Evolutionary conservation across 2,329 filamentous ascomycete species (phyloP), one percentile per base, ranked within the genome.

Genomic region (Sclerotinia spermophila): DNA sequence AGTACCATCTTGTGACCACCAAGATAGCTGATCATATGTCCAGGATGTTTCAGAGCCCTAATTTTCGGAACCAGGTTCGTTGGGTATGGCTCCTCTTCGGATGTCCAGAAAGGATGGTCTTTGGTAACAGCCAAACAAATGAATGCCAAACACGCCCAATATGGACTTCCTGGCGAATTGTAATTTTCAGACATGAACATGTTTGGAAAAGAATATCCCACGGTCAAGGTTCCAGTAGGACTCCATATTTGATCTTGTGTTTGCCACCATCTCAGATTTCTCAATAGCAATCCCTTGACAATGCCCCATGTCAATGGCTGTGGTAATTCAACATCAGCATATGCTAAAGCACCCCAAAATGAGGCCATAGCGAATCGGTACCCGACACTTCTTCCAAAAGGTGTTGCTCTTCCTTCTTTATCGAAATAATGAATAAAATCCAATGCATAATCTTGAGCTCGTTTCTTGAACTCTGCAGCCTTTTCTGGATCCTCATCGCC

Each of bases 281-380:
- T 86, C 70, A 94, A 81, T 53, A 93, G 84, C 21, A 94, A 85
- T 2, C 92, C 92, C 79, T 93, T 93, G 24, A 94, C 89, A 75
- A 92, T 90, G 3, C 92, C 92, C 91, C 91, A 94, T 3, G 89
- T 91, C 68, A 94, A 81, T 0, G 92, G 91, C 11, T 84, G 84
- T 0, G 91, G 91, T 7, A 93, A 84, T 68, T 93, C 90, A 66
- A 93, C 89, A 74, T 89, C 89, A 5, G 91, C 91, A 76, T 93
- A 93, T 1, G 90, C 92, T 40, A 94, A 81, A 0, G 91, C 90
- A 19, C 90, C 89, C 92, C 92, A 94, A 81, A 94, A 94, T 0
- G 89, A 91, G n/a, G 90, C 89, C 89, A 94, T 94, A 64, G 91
- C 92, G 79, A 93, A 94, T n/a, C 92, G 87, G 79, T 95, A 95